These are phyloP conservation scores for Capsella rubella DNA, from an alignment of 441 rosid genomes.

Conservation along the genomic window DNA sequence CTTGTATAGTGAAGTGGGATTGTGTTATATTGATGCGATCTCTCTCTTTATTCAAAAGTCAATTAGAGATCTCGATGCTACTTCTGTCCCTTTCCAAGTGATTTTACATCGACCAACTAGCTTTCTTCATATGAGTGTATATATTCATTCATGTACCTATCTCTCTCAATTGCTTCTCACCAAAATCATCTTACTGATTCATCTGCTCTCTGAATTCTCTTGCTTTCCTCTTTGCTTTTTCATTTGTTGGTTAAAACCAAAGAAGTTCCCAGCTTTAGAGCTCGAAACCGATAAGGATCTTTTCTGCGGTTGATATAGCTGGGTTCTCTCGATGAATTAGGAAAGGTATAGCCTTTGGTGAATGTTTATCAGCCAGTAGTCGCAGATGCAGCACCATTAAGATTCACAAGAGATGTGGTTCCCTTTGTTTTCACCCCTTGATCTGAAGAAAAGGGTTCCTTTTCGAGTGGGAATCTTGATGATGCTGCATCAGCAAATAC, in stretches of 20 bases:
- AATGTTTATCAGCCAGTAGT: conserved; percentile 41
- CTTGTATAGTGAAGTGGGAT: conserved; percentile 40
- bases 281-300: conserved; percentile 13
- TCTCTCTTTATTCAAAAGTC: conserved; percentile 32
- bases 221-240: conserved; percentile 25
- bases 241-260: conserved; percentile 17
- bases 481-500: conserved; percentile 52
- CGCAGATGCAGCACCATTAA: conserved; percentile 49
- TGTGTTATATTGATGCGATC: conserved; percentile 38
- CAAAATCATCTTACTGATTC: conserved; percentile 27
- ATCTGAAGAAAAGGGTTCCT: conserved; percentile 35
- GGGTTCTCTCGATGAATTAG: conserved; percentile 23
- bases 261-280: conserved; percentile 25
- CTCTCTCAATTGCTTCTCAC: conserved; percentile 29
- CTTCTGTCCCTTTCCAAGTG: conserved; percentile 44
- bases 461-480: conserved; percentile 48
- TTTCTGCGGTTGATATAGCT: conserved; percentile 17
- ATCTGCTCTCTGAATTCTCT: conserved; percentile 22
- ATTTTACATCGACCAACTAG: conserved; percentile 44
- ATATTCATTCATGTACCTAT: conserved; percentile 39
- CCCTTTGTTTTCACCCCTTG: conserved; percentile 30
- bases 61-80: conserved; percentile 37
- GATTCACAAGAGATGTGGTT: conserved; percentile 45
- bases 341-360: conserved; percentile 33
- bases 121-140: conserved; percentile 36